Conservation (phyloP, 2,329 filamentous ascomycete species). For the Colletotrichum australisinense region DNA sequence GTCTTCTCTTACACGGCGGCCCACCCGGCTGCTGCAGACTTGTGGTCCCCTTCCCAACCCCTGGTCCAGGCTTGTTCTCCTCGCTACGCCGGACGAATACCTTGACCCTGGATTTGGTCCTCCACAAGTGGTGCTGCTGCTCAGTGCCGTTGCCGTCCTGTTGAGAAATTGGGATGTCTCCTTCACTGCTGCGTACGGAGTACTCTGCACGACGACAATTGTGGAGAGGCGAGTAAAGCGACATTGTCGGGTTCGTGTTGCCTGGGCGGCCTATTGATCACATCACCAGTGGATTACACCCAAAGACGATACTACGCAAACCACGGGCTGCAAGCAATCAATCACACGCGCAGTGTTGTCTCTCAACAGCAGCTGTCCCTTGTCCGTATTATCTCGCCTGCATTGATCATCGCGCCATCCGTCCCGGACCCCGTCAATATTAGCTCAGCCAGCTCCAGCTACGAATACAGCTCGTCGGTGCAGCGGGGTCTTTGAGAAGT, state of each 20-base stretch:
- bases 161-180: background rate
- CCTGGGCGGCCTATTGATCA: background rate
- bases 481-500: background rate
- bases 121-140: conserved; percentile 12
- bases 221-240: background rate
- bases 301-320: conserved; percentile 6
- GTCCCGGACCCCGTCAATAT: conserved; percentile 1
- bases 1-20: conserved; percentile 25
- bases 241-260: background rate
- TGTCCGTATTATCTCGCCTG: background rate
- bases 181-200: background rate
- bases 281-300: conserved; percentile 13
- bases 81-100: background rate
- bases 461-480: background rate
- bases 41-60: conserved; percentile 16
- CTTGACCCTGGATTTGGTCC: background rate
- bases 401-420: conserved; percentile 13
- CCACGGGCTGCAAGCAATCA: background rate
- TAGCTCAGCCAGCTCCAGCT: conserved; percentile 3
- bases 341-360: background rate
- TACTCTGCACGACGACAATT: background rate
- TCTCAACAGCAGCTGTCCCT: background rate
- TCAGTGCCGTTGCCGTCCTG: conserved; percentile 11
- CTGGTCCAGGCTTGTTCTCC: conserved; percentile 1
- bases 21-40: conserved; percentile 31